These are phyloP conservation scores for Suaeda aralocaspica DNA, from an alignment of 148 eudicot genomes.

Conservation along the genomic window DNA sequence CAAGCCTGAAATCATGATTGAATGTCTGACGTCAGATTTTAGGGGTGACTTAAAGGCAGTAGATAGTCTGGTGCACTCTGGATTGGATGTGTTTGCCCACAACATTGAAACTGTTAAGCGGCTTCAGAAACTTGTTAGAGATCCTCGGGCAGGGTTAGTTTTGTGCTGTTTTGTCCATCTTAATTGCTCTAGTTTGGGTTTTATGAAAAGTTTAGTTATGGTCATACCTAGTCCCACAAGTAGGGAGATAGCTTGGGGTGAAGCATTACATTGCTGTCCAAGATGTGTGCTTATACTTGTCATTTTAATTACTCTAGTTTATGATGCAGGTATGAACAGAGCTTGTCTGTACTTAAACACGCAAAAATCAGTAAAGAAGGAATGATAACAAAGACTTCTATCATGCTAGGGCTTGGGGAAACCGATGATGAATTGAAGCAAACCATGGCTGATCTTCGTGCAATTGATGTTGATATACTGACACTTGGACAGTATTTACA, in stretches of 20 bases:
- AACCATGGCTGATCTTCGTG: conserved; percentile 81
- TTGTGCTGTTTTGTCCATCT: background rate
- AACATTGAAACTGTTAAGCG: conserved; percentile 90
- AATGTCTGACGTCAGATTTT: conserved; percentile 93
- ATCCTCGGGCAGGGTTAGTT: conserved; percentile 94
- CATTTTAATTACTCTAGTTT: background rate
- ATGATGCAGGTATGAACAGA: conserved; percentile 69
- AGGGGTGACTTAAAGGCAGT: conserved; percentile 87
- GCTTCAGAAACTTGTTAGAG: conserved; percentile 88
- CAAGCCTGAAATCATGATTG: conserved; percentile 82
- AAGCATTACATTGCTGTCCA: background rate
- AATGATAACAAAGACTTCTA: conserved; percentile 87
- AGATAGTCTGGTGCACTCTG: conserved; percentile 73
- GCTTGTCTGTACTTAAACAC: conserved; percentile 78
- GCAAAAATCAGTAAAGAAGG: conserved; percentile 77
- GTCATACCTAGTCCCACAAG: background rate
- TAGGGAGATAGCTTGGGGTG: background rate
- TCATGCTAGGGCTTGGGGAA: conserved; percentile 97
- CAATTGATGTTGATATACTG: conserved; percentile 81
- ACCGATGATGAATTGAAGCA: conserved; percentile 76
- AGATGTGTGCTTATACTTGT: conserved; percentile 1
- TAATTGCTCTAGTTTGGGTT: background rate
- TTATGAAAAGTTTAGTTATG: background rate
- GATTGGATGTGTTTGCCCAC: conserved; percentile 97
- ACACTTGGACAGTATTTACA: conserved; percentile 94